phyloP scores from a whole-genome alignment of 2,329 filamentous ascomycete species.

The Fusarium musae region DNA sequence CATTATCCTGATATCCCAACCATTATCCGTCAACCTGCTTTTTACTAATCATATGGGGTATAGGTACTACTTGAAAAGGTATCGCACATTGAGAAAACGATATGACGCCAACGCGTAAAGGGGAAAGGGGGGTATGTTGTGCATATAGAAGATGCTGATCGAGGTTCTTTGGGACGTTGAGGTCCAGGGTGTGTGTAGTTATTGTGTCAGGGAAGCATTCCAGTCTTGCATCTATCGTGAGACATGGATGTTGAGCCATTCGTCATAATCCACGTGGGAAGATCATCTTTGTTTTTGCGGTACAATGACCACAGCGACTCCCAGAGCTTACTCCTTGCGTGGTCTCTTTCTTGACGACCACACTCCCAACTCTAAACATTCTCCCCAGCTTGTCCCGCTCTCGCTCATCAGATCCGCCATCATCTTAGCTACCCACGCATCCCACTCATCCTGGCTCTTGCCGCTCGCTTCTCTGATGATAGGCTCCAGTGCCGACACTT shows the following conservation, averaged over 20 bases:
- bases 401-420: conserved; percentile 85
- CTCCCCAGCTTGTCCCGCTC: conserved; percentile 81
- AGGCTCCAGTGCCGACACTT: conserved; percentile 87
- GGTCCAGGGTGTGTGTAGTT: not conserved
- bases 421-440: conserved; percentile 88
- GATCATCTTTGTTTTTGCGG: conserved; percentile 27
- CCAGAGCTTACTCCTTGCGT: conserved; percentile 5
- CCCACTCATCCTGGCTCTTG: conserved; percentile 93
- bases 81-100: conserved; percentile 83
- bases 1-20: conserved; percentile 14
- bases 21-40: conserved; percentile 17
- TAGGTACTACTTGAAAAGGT: conserved; percentile 81
- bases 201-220: conserved; percentile 12
- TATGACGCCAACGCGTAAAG: conserved; percentile 66
- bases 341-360: conserved; percentile 83
- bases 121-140: conserved; percentile 6
- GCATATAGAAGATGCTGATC: conserved; percentile 10
- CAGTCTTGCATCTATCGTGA: conserved; percentile 15
- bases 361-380: conserved; percentile 87
- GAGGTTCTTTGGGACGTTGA: conserved; percentile 7
- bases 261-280: conserved; percentile 14
- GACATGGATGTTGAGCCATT: conserved; percentile 19
- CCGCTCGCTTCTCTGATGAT: conserved; percentile 83
- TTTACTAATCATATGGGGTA: conserved; percentile 45
- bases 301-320: conserved; percentile 2